A percentile compares a stretch with the other conserved stretches of the same genome.
Conservation (phyloP, 768 basidiomycete species). For the Rhodocollybia butyracea region DNA sequence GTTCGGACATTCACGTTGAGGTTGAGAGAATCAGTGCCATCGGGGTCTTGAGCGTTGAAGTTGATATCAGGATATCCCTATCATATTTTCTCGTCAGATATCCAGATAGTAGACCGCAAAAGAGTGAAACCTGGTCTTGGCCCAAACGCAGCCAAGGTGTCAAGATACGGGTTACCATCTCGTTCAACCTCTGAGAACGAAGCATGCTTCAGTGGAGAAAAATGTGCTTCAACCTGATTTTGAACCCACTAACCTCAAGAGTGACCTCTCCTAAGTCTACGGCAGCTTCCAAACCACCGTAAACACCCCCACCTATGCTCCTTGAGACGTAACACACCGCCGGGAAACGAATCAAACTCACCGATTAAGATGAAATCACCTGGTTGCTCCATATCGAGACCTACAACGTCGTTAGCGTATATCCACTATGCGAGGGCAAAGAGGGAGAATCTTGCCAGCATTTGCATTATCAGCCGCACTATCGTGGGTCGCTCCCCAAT, state of each 20-base stretch:
- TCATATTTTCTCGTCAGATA: neutral
- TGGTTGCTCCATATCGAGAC: slow-evolving; percentile 32
- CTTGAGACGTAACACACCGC: neutral
- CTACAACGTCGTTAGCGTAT: neutral
- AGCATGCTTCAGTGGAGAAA: neutral
- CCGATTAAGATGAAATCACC: slow-evolving; percentile 47
- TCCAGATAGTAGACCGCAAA: neutral
- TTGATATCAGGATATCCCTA: slow-evolving; percentile 38
- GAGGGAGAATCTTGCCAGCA: too few species aligned
- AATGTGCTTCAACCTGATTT: neutral
- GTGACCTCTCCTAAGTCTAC: slow-evolving; percentile 34
- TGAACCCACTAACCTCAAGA: slow-evolving; percentile 19
- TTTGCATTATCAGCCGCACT: slow-evolving; percentile 43
- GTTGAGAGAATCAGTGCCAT: slow-evolving; percentile 43
- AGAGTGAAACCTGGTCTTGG: slow-evolving; percentile 37
- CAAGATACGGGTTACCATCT: slow-evolving; percentile 46
- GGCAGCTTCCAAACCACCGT: slow-evolving; percentile 27
- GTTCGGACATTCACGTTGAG: slow-evolving; percentile 40
- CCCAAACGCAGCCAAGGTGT: slow-evolving; percentile 45
- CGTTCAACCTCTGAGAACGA: slow-evolving; percentile 31
- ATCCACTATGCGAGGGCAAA: too few species aligned
- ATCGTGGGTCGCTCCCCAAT: slow-evolving; percentile 52
- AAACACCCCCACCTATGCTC: slow-evolving; percentile 35
- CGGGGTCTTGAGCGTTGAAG: slow-evolving; percentile 43
- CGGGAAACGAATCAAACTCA: slow-evolving; percentile 9